Evolutionary conservation across 73 alveolate genomes (phyloP), one percentile per base, ranked within the genome.

Genomic region (Blepharisma stoltei): DNA sequence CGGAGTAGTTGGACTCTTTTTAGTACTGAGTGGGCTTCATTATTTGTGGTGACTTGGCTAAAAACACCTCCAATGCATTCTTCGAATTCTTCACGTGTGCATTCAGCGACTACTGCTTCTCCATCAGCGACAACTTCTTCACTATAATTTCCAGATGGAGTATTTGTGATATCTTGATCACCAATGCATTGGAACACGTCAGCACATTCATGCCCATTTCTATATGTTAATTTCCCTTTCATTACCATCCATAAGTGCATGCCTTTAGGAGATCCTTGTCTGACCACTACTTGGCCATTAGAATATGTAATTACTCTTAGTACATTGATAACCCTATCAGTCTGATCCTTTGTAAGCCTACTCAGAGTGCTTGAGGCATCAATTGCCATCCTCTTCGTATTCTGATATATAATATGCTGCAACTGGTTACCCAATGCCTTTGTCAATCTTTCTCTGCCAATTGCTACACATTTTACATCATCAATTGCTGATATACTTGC

Each of bases 401-500:
- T 60, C 21, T 60, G 41, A 60, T 60, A 37, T 9, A 60, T 60
- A 4, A 60, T 37, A 11, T 60, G 49, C 21, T 60, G 55, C 3
- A 60, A 21, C 3, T 60, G 76, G 21, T 60, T 60, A 9, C 76
- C 76, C 14, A 60, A 27, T 11, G 49, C 49, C 21, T n/a, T 60
- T 11, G 14, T 60, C 14, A 60, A 27, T 25, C 20, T 60, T n/a
- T 60, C 52, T 21, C 76, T n/a, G 14, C 38, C 14, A 20, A 60
- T 60, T 3, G 49, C 49, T 3, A 60, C 52, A 27, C 76, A 60
- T 60, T 60, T 60, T 21, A 60, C 76, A 11, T 60, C 86, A 11
- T n/a, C 52, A 21, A 21, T 25, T 32, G 90, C 90, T 67, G 9
- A 55, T 6, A 83, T 88, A 45, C 88, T 78, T 7, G 90, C 90